Percentiles rank a stretch among this genome's conserved stretches.
phyloP scores from a whole-genome alignment of 2,329 filamentous ascomycete genomes.

The Monilinia fructigena region DNA sequence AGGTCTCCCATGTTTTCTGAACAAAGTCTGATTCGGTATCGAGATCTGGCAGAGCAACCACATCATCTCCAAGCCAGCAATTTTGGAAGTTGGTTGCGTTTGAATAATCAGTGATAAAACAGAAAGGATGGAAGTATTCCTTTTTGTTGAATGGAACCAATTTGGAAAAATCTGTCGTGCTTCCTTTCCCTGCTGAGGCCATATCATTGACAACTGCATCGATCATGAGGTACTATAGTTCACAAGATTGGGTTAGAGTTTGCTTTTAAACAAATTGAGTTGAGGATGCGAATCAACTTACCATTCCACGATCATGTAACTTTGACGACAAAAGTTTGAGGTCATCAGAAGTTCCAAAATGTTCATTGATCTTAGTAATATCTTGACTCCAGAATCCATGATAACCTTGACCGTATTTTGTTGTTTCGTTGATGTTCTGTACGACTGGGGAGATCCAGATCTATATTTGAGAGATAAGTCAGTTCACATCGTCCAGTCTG shows the following conservation, averaged over 20 bases:
- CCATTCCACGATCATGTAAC: constrained; percentile 53
- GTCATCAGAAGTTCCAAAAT: constrained; percentile 59
- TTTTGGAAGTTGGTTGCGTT: constrained; percentile 39
- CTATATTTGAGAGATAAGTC: constrained; percentile 17
- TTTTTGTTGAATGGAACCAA: constrained; percentile 29
- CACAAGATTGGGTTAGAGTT: constrained; percentile 8
- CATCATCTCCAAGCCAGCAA: constrained; percentile 38
- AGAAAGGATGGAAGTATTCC: constrained; percentile 28
- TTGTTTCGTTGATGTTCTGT: constrained; percentile 42
- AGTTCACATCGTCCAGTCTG: constrained; percentile 2
- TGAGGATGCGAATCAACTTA: constrained; percentile 7
- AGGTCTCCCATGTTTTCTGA: constrained; percentile 24
- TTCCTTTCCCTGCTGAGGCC: constrained; percentile 32
- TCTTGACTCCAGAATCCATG: constrained; percentile 49
- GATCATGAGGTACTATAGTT: constrained; percentile 44
- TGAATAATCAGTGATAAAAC: constrained; percentile 39
- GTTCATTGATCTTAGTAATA: constrained; percentile 52
- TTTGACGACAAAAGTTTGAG: constrained; percentile 55
- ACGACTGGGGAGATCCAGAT: constrained; percentile 47
- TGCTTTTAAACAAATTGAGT: not conserved
- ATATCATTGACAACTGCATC: constrained; percentile 52
- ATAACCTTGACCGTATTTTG: constrained; percentile 43
- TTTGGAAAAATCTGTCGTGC: constrained; percentile 26
- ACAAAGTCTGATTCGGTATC: constrained; percentile 38
- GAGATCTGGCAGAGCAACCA: constrained; percentile 47